Evolutionary conservation across 2,329 filamentous ascomycete species (phyloP).

Genomic region (Paracoccidioides brasiliensis): DNA sequence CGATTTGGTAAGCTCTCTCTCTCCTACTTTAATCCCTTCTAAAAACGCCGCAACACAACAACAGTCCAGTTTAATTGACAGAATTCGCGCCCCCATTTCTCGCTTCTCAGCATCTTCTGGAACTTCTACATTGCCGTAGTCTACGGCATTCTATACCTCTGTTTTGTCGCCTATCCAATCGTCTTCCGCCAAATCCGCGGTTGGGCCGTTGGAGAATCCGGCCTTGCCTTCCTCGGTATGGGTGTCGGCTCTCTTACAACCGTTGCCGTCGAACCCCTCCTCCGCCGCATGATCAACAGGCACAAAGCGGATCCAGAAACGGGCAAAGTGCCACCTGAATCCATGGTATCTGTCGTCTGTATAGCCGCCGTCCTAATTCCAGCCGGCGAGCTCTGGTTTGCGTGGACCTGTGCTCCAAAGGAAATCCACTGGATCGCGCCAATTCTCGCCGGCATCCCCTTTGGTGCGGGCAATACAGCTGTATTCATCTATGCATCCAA

Average conservation of each 20-base stretch:
- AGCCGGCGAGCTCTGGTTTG: constrained; percentile 70
- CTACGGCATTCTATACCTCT: constrained; percentile 78
- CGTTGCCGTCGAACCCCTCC: constrained; percentile 49
- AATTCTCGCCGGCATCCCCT: constrained; percentile 65
- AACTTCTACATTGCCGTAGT: constrained; percentile 59
- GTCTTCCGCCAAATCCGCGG: constrained; percentile 64
- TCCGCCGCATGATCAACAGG: constrained; percentile 63
- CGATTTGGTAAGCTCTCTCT: constrained; percentile 52
- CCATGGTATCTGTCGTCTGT: constrained; percentile 67
- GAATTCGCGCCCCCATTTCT: no score
- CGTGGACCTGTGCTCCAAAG: constrained; percentile 69
- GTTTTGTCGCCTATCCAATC: constrained; percentile 81
- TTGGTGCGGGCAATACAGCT: constrained; percentile 61
- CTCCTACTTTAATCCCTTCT: not conserved
- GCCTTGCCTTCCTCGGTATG: constrained; percentile 66
- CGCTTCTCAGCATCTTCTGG: constrained; percentile 51
- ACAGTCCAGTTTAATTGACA: not conserved
- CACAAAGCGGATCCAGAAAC: constrained; percentile 65
- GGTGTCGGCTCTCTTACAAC: constrained; percentile 43
- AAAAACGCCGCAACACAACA: not conserved
- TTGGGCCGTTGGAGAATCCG: constrained; percentile 60
- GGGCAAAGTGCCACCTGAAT: constrained; percentile 61
- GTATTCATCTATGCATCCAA: constrained; percentile 75
- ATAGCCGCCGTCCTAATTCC: constrained; percentile 63
- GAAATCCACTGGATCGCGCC: constrained; percentile 73